Conservation (phyloP, 306 rosid genomes). For the Quercus suber region DNA sequence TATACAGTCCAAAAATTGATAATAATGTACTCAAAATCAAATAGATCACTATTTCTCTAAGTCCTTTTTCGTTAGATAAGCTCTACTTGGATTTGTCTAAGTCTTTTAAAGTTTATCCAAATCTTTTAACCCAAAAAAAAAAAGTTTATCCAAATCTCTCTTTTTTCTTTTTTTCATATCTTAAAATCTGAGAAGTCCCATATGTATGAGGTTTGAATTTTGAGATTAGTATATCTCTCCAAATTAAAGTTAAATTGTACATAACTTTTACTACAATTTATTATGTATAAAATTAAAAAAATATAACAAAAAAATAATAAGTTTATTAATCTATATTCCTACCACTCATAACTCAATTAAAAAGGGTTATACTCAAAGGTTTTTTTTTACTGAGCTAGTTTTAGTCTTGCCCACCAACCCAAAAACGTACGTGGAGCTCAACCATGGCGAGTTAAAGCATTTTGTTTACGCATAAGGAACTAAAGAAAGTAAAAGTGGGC, state of each 20-base stretch:
- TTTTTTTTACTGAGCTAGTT: rapidly evolving
- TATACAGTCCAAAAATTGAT: slow-evolving; percentile 6
- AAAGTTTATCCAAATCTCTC: background rate
- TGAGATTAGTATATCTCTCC: background rate
- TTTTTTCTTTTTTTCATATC: background rate
- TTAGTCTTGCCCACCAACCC: background rate
- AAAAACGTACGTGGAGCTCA: slow-evolving; percentile 10
- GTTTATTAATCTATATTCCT: rapidly evolving
- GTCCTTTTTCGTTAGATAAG: too few species aligned
- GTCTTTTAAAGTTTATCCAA: background rate
- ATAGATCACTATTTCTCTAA: background rate
- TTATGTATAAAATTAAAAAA: rapidly evolving
- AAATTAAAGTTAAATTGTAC: too few species aligned
- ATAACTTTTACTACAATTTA: too few species aligned
- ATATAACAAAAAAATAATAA: too few species aligned
- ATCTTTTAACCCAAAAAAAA: too few species aligned
- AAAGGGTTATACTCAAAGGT: rapidly evolving
- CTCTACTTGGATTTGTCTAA: too few species aligned
- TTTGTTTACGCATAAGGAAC: background rate
- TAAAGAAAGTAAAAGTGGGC: too few species aligned
- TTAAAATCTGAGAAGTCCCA: background rate
- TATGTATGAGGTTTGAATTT: background rate
- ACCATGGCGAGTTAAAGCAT: background rate
- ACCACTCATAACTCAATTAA: rapidly evolving
- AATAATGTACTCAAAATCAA: background rate